These are phyloP conservation scores for Juncus inflexus DNA, from an alignment of 176 grass and related monocot species.

Conservation along the genomic window DNA sequence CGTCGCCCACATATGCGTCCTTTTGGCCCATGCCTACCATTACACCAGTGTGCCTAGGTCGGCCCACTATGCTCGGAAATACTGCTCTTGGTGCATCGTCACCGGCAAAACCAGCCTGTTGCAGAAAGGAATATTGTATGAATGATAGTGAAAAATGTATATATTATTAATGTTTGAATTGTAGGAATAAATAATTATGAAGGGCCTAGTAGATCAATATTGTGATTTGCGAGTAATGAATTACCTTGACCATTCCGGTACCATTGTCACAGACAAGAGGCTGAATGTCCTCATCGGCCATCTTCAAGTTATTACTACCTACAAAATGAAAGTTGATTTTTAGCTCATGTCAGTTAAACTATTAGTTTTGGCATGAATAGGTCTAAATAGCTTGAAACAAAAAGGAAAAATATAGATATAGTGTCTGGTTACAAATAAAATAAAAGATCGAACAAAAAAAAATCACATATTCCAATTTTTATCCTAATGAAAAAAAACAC, in stretches of 20 bases:
- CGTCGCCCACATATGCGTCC: conserved; percentile 84
- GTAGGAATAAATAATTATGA: background rate
- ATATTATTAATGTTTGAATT: conserved; percentile 1
- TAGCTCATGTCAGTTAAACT: conserved; percentile 1
- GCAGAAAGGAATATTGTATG: background rate
- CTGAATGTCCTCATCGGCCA: conserved; percentile 84
- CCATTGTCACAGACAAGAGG: conserved; percentile 89
- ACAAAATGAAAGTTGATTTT: conserved; percentile 4
- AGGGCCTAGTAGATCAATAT: no score
- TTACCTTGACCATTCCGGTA: conserved; percentile 90
- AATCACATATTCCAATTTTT: no score
- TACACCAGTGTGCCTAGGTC: conserved; percentile 81
- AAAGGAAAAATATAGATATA: no score
- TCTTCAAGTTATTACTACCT: conserved; percentile 30
- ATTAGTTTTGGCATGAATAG: no score
- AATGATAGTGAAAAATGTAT: background rate
- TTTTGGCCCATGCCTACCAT: conserved; percentile 97
- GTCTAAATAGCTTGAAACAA: no score
- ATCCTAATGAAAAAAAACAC: no score
- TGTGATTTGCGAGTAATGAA: background rate
- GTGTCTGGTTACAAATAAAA: no score
- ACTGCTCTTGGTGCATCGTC: conserved; percentile 87
- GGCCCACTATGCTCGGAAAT: conserved; percentile 84
- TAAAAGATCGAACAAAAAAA: no score
- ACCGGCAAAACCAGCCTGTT: conserved; percentile 84